Evolutionary conservation across 2,329 filamentous ascomycete species (phyloP).

Genomic region (Spiromastix sp.): DNA sequence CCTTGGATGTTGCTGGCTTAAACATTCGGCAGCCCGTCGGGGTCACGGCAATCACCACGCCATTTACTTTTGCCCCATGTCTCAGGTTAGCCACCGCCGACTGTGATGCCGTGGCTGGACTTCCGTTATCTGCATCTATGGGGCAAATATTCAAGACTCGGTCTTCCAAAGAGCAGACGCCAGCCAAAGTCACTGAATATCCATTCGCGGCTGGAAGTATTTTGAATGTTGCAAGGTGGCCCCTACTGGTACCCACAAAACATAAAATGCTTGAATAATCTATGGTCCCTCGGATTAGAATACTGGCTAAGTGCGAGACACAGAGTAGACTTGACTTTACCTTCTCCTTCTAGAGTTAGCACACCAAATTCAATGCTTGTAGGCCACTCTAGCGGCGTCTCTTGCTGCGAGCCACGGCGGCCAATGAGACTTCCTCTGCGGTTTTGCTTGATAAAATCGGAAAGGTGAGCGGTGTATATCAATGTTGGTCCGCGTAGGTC

Average conservation of each 20-base stretch:
- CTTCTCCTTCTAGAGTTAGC: constrained; percentile 85
- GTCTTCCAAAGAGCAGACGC: constrained; percentile 56
- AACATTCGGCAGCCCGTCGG: constrained; percentile 71
- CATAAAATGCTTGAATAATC: constrained; percentile 89
- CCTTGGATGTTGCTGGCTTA: constrained; percentile 72
- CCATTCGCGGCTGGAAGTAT: constrained; percentile 61
- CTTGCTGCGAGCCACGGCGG: constrained; percentile 40
- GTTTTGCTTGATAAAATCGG: constrained; percentile 64
- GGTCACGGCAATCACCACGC: constrained; percentile 69
- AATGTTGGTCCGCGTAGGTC: constrained; percentile 80
- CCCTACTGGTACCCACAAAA: constrained; percentile 79
- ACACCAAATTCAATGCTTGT: constrained; percentile 83
- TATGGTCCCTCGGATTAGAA: constrained; percentile 20
- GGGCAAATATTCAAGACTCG: constrained; percentile 66
- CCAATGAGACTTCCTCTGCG: constrained; percentile 62
- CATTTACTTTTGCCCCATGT: constrained; percentile 64
- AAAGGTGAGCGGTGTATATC: constrained; percentile 64
- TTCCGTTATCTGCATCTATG: constrained; percentile 68
- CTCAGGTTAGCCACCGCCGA: constrained; percentile 64
- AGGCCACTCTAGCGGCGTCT: constrained; percentile 57
- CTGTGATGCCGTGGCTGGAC: constrained; percentile 64
- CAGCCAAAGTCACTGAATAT: constrained; percentile 64
- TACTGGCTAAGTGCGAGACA: neutral
- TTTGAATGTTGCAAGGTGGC: constrained; percentile 82
- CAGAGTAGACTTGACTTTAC: constrained; percentile 23